A percentile compares a stretch with the other conserved stretches of the same genome.
These are phyloP conservation scores for Phytophthora aleatoria DNA, from an alignment of 352 stramenopile genomes.

Conservation along the genomic window DNA sequence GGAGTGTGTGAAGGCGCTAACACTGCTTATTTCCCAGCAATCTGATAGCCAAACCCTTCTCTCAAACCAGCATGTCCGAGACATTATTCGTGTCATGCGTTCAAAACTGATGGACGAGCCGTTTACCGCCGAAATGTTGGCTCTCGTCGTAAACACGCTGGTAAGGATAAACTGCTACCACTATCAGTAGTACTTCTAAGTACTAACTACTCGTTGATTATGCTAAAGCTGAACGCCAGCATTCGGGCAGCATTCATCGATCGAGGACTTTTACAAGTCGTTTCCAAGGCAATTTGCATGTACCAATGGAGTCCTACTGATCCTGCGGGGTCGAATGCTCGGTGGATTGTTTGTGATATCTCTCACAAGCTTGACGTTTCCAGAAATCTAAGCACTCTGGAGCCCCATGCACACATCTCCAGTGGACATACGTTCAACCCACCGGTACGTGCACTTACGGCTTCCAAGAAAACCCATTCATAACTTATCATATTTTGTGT, in stretches of 20 bases:
- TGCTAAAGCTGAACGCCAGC: conserved; percentile 19
- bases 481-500: neutral
- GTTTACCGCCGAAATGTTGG: conserved; percentile 25
- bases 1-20: conserved; percentile 17
- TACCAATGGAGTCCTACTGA: conserved; percentile 22
- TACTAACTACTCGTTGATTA: neutral
- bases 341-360: conserved; percentile 28
- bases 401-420: conserved; percentile 23
- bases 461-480: neutral
- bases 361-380: conserved; percentile 33
- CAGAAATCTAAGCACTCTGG: conserved; percentile 27
- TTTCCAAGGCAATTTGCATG: conserved; percentile 23
- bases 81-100: conserved; percentile 31
- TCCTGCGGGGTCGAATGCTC: conserved; percentile 14
- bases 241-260: conserved; percentile 31
- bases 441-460: conserved; percentile 15
- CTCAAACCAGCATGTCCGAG: conserved; percentile 25
- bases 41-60: conserved; percentile 7
- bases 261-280: conserved; percentile 29
- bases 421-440: conserved; percentile 12
- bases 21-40: conserved; percentile 12
- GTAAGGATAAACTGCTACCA: conserved; percentile 9
- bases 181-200: neutral
- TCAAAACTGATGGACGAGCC: conserved; percentile 24
- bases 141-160: conserved; percentile 23